These are phyloP conservation scores for Fusarium clavum DNA, from an alignment of 2,329 filamentous ascomycete genomes.

Conservation along the genomic window DNA sequence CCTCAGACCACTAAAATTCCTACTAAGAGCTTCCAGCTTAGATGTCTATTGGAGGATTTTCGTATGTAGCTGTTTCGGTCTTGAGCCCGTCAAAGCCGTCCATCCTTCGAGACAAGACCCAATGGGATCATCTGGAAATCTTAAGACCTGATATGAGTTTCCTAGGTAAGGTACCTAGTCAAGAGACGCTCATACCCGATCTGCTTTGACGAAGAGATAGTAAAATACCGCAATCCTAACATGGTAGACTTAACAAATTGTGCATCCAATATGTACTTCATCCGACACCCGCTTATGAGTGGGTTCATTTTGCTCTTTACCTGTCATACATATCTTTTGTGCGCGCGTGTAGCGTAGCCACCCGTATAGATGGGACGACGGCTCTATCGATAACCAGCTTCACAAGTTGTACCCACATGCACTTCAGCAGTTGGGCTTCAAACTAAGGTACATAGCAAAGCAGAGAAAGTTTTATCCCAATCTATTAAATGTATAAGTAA, in stretches of 20 bases:
- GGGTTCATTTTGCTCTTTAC: not conserved
- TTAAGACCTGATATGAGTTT: not conserved
- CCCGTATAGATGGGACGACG: not conserved
- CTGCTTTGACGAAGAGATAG: not conserved
- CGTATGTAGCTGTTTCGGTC: slow-evolving; percentile 24
- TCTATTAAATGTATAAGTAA: not conserved
- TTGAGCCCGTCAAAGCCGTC: slow-evolving; percentile 30
- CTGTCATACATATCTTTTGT: not conserved
- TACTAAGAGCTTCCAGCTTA: slow-evolving; percentile 24
- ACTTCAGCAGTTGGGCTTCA: not conserved
- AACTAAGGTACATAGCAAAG: not conserved
- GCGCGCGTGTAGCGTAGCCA: not conserved
- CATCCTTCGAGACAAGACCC: slow-evolving; percentile 9
- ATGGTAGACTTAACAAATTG: slow-evolving; percentile 2
- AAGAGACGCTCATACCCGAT: not conserved
- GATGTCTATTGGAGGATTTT: slow-evolving; percentile 33
- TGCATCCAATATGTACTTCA: not conserved
- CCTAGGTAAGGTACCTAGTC: not conserved
- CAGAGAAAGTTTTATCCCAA: not conserved
- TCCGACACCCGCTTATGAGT: not conserved
- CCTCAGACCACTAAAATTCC: slow-evolving; percentile 36
- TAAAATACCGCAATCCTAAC: slow-evolving; percentile 10
- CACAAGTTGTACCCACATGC: not conserved
- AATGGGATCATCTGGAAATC: slow-evolving; percentile 26
- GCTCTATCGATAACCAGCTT: not conserved